Evolutionary conservation across 2,329 filamentous ascomycete species (phyloP).

Genomic region (Elsinoe batatas): DNA sequence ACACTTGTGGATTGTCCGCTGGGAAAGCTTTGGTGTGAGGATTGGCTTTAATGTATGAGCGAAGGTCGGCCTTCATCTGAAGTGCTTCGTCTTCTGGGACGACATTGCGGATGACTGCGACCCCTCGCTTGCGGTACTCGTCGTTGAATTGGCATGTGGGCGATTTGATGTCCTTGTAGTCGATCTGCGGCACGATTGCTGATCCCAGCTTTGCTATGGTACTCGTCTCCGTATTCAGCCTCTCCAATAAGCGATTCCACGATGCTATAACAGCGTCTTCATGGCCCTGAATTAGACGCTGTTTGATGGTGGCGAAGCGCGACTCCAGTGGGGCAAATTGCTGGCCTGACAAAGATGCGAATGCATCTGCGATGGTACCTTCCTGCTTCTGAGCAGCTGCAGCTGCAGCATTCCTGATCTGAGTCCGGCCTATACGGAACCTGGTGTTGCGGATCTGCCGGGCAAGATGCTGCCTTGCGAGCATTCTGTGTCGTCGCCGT

Average conservation of each 20-base stretch:
- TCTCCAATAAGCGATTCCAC: slow-evolving; percentile 37
- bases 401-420: slow-evolving; percentile 16
- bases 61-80: slow-evolving; percentile 35
- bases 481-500: background rate
- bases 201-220: slow-evolving; percentile 34
- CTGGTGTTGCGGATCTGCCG: background rate
- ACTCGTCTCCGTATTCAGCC: slow-evolving; percentile 36
- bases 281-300: slow-evolving; percentile 33
- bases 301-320: slow-evolving; percentile 38
- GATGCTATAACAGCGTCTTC: slow-evolving; percentile 40
- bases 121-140: slow-evolving; percentile 49
- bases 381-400: slow-evolving; percentile 31
- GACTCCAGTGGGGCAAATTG: slow-evolving; percentile 35
- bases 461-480: background rate
- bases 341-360: slow-evolving; percentile 40
- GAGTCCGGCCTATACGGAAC: background rate
- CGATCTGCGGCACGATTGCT: slow-evolving; percentile 37
- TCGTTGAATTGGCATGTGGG: slow-evolving; percentile 47
- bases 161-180: slow-evolving; percentile 36
- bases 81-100: slow-evolving; percentile 35
- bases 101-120: slow-evolving; percentile 39
- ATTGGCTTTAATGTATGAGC: slow-evolving; percentile 37
- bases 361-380: slow-evolving; percentile 43
- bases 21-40: slow-evolving; percentile 40
- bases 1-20: slow-evolving; percentile 40